Percentiles rank a stretch among this genome's conserved stretches.
Conservation (phyloP, 2,329 filamentous ascomycete genomes). For the Exserohilum rostratum region DNA sequence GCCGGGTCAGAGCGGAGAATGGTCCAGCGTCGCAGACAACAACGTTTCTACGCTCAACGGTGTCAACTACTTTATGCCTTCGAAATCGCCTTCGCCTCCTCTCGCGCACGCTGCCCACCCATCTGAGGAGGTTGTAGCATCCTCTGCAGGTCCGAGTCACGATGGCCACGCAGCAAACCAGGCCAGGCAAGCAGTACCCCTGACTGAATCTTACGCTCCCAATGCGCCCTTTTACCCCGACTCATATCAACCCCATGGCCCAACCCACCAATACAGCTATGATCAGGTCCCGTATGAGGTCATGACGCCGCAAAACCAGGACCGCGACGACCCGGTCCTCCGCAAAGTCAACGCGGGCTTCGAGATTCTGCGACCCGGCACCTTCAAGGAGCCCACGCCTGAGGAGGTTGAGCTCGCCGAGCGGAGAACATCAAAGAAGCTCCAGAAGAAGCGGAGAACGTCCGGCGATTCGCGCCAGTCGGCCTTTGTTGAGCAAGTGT, state of each 20-base stretch:
- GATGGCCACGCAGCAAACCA: slow-evolving; percentile 35
- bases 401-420: slow-evolving; percentile 39
- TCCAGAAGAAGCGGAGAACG: slow-evolving; percentile 52
- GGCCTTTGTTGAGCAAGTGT: slow-evolving; percentile 48
- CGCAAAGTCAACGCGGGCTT: slow-evolving; percentile 53
- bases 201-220: slow-evolving; percentile 47
- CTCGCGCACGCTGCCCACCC: slow-evolving; percentile 25
- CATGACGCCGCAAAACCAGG: slow-evolving; percentile 36
- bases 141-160: slow-evolving; percentile 23
- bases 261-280: slow-evolving; percentile 44
- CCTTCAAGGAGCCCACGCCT: slow-evolving; percentile 42
- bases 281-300: slow-evolving; percentile 41
- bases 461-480: slow-evolving; percentile 40
- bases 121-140: slow-evolving; percentile 17
- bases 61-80: slow-evolving; percentile 48
- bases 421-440: slow-evolving; percentile 48
- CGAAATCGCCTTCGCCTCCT: slow-evolving; percentile 47
- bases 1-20: slow-evolving; percentile 47
- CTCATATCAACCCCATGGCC: slow-evolving; percentile 47
- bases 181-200: slow-evolving; percentile 40
- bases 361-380: slow-evolving; percentile 49
- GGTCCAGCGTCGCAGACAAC: slow-evolving; percentile 45
- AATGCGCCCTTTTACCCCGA: slow-evolving; percentile 42
- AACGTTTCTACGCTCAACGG: slow-evolving; percentile 40
- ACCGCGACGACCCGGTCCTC: slow-evolving; percentile 43